Evolutionary conservation across 208 protist species (phyloP).

Genomic region (Wallacemonas sp.): DNA sequence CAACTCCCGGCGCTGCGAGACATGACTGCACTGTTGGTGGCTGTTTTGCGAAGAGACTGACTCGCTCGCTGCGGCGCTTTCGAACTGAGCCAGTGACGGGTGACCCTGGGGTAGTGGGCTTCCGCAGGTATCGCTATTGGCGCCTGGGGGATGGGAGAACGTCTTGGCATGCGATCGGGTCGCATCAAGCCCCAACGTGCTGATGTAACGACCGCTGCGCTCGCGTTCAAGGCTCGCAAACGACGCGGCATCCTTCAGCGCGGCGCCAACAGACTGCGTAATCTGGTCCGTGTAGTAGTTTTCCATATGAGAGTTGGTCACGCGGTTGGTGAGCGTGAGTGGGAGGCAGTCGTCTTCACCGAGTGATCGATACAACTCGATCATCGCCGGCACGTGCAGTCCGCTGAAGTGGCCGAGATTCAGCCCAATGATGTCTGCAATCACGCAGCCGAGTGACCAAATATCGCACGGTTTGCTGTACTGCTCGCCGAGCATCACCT

Average conservation of each 20-base stretch:
- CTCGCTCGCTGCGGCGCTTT: not conserved
- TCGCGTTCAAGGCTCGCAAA: conserved; percentile 26
- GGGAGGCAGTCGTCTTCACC: conserved; percentile 40
- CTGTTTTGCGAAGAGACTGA: not conserved
- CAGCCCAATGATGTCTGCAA: conserved; percentile 76
- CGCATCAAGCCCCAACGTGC: not conserved
- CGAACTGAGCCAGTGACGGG: conserved; percentile 4
- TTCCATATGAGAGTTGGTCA: conserved; percentile 23
- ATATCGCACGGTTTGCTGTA: conserved; percentile 83
- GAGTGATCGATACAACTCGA: conserved; percentile 61
- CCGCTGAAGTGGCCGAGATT: conserved; percentile 67
- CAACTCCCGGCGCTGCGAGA: not conserved
- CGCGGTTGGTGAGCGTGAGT: conserved; percentile 47
- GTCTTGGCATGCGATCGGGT: too few species aligned
- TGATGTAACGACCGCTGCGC: not conserved
- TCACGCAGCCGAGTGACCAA: conserved; percentile 80
- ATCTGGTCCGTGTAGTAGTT: conserved; percentile 26
- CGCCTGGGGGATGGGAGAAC: too few species aligned
- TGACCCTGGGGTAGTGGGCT: too few species aligned
- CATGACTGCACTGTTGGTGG: not conserved
- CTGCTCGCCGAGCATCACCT: conserved; percentile 78
- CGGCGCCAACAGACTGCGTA: conserved; percentile 26
- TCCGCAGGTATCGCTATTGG: too few species aligned
- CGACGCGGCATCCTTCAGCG: conserved; percentile 36
- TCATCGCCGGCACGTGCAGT: conserved; percentile 62